phyloP scores from a whole-genome alignment of 495 filamentous ascomycete species.

The Penicillium canescens region DNA sequence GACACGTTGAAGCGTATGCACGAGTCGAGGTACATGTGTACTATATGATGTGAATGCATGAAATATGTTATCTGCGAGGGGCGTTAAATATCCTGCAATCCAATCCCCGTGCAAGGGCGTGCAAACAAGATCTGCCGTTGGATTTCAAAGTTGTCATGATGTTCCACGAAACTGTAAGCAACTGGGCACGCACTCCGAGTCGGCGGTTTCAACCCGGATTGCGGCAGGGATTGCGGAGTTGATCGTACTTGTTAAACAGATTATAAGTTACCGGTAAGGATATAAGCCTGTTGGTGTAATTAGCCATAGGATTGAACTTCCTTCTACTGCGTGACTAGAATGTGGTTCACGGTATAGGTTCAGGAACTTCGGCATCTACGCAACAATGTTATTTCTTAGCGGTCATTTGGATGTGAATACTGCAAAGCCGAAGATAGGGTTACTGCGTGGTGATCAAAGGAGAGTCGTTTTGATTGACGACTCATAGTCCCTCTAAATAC shows the following conservation, averaged over 20 bases:
- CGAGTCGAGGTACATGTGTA: conserved; percentile 5
- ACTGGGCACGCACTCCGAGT: conserved; percentile 2
- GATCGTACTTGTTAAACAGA: neutral
- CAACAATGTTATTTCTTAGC: too few relatives aligned
- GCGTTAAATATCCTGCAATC: neutral
- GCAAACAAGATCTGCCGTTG: conserved; percentile 11
- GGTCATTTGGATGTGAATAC: too few relatives aligned
- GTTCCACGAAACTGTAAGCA: conserved; percentile 3
- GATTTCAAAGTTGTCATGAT: conserved; percentile 16
- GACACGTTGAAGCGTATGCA: conserved; percentile 19
- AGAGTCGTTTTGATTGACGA: too few relatives aligned
- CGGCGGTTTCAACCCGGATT: conserved; percentile 14
- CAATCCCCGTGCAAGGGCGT: conserved; percentile 22
- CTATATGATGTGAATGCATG: conserved; percentile 3
- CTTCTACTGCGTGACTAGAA: too few relatives aligned
- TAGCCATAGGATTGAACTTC: too few relatives aligned
- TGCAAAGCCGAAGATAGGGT: too few relatives aligned
- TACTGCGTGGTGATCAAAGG: too few relatives aligned
- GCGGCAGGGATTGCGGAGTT: conserved; percentile 3
- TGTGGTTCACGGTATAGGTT: too few relatives aligned
- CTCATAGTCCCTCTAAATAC: too few relatives aligned
- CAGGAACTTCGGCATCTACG: too few relatives aligned
- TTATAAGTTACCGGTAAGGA: neutral
- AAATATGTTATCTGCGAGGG: conserved; percentile 18
- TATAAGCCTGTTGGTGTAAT: neutral